Evolutionary conservation across 768 basidiomycete genomes (phyloP), one percentile per base, ranked within the genome.

Genomic region (Mycena rosella): DNA sequence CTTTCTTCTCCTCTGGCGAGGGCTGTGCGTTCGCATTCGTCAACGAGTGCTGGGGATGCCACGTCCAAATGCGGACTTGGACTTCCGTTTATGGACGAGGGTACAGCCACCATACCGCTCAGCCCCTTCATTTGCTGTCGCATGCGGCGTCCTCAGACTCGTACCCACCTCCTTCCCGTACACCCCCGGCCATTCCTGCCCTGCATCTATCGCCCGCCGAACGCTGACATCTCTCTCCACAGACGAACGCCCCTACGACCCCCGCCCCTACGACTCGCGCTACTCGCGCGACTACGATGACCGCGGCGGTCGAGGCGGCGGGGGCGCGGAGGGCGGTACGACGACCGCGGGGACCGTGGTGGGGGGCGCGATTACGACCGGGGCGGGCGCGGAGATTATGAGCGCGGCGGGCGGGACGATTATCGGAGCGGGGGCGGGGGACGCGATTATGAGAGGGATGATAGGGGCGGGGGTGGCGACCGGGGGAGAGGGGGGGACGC

Each of bases 211-310:
- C 61, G 56, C 65, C 13, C 14, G 40, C 9, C 45, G 40, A 14
- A 20, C 34, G 27, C 49, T 67, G 14, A 62, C 60, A n/a, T 5
- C 18, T 30, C 27, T 20, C 54, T 30, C 56, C 32, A 73, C 75
- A 90, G 95, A 87, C 70, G 94, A 96, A 75, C 88, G 95, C 34
- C 94, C 89, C 1, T 98, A 98, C 75, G 94, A 96, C 76, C 96
- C 95, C 44, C 89, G 96, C 66, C 95, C 96, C 0, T 95, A 96
- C 77, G 94, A 96, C 79, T 90, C 89, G 70, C 93, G 94, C 71
- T 96, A 96, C 81, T 83, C 88, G 15, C 88, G 91, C 22, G 90
- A 89, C 69, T 78, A 82, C 54, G 89, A 91, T 44, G 82, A 85
- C 72, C 88, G 86, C 69, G 78, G 73, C 34, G 75, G 78, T 67